These are phyloP conservation scores for Ogataea nitratoaversa DNA, from an alignment of 805 yeast genomes.

Conservation along the genomic window DNA sequence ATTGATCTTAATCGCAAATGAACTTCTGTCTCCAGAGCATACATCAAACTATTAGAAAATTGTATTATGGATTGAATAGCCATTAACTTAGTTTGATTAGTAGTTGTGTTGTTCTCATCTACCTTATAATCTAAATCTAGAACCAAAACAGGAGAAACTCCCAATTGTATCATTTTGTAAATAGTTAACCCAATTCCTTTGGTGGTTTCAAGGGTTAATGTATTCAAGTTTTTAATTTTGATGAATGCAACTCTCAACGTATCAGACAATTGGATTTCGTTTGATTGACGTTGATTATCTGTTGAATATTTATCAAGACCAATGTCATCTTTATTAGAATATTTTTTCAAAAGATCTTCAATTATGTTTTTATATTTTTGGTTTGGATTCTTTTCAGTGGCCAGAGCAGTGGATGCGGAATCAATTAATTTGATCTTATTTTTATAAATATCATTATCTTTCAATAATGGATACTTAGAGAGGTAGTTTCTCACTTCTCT, in stretches of 20 bases:
- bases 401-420: not conserved
- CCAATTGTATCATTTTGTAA: conserved; percentile 52
- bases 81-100: conserved; percentile 2
- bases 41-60: conserved; percentile 20
- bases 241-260: conserved; percentile 54
- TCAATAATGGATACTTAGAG: conserved; percentile 55
- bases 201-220: conserved; percentile 32
- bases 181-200: conserved; percentile 54
- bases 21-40: conserved; percentile 15
- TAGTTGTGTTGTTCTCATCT: not conserved
- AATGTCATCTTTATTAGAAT: conserved; percentile 11
- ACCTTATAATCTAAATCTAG: conserved; percentile 39
- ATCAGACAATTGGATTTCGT: conserved; percentile 29
- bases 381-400: conserved; percentile 18
- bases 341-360: conserved; percentile 21
- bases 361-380: conserved; percentile 34
- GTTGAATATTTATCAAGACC: conserved; percentile 3
- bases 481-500: conserved; percentile 85
- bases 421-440: conserved; percentile 14
- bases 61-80: conserved; percentile 18
- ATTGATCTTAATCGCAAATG: conserved; percentile 28
- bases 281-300: conserved; percentile 1
- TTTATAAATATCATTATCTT: conserved; percentile 30
- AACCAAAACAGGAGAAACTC: conserved; percentile 70
- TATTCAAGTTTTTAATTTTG: conserved; percentile 40